Base-by-base conservation (phyloP, 2,329 filamentous ascomycete species). In the Cryphonectria parasitica region DNA sequence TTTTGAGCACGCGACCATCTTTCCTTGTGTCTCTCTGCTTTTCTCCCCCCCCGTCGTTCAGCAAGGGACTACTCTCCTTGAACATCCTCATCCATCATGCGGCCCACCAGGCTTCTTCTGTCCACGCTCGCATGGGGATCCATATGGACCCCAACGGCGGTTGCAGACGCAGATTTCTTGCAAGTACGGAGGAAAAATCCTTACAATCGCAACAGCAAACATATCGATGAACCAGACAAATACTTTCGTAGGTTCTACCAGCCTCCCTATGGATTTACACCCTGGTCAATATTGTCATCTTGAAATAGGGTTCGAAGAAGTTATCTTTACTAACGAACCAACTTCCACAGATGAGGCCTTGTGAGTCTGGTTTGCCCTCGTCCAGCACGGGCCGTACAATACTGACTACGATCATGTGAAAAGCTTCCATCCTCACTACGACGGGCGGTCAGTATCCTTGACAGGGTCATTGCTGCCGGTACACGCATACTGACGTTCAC, bases 401-500 rank as follows among this genome's bases (percentile, higher is more conserved):
- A 52, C 60, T 68, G 43, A 68, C 66, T 28, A 11, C 72, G 45
- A 10, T 31, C 3, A 28, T 13, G 54, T 17, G 25, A n/a, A 3
- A 64, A 81, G 78, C 52, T 81, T 81, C 72, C 78, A 81, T 74
- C 74, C 76, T 31, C 80, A 80, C 74, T 81, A 81, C 67, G 80
- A 81, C 72, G 79, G 80, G 67, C 74, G 79, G 78, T 80, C 74
- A 62, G 76, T 68, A 25, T 43, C 39, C 28, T 41, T 22, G 34
- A 36, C 69, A 60, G 25, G 10, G 41, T 43, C 64, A 62, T 28
- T 28, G 75, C 60, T 69, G 61, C 1, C 66, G 19, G 3, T 15
- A 25, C 34, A 31, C 45, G 56, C 78, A 75, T 64, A 28, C 56
- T 41, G 11, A 60, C n/a, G 4, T 41, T 13, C 19, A 28, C 10